A percentile compares a stretch with the other conserved stretches of the same genome.
phyloP scores from a whole-genome alignment of 2,329 filamentous ascomycete species.

The Verticillium nonalfalfae region DNA sequence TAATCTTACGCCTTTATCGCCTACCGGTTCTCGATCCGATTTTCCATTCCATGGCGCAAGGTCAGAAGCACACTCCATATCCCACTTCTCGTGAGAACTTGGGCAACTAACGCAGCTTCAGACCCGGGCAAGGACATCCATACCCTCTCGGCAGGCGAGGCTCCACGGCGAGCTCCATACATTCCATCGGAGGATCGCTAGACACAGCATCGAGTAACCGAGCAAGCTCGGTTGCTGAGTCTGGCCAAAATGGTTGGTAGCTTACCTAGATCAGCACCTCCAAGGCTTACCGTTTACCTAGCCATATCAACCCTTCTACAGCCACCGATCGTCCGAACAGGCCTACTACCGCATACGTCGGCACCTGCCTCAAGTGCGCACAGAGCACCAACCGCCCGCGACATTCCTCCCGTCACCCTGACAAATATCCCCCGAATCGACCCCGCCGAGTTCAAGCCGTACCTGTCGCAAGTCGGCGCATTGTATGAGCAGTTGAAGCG shows the following conservation, averaged over 20 bases:
- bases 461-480: conserved; percentile 77
- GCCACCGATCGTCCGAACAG: conserved; percentile 82
- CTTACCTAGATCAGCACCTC: neutral
- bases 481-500: conserved; percentile 86
- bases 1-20: conserved; percentile 51
- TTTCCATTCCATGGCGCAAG: conserved; percentile 47
- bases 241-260: conserved; percentile 71
- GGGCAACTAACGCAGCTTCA: neutral
- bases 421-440: conserved; percentile 84
- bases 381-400: conserved; percentile 75
- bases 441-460: conserved; percentile 71
- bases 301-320: conserved; percentile 93
- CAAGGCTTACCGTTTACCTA: conserved; percentile 21
- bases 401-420: conserved; percentile 89
- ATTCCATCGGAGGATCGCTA: conserved; percentile 78
- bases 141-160: conserved; percentile 57
- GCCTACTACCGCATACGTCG: conserved; percentile 71
- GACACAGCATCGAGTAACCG: conserved; percentile 59
- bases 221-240: conserved; percentile 56
- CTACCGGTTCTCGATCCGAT: conserved; percentile 44
- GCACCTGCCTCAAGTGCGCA: conserved; percentile 65
- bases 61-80: conserved; percentile 25
- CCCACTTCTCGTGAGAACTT: neutral
- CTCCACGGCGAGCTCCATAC: conserved; percentile 82
- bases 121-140: conserved; percentile 20